A percentile compares a stretch with the other conserved stretches of the same genome.
phyloP scores from a whole-genome alignment of 106 monocot species.

The Dendrobium officinale region DNA sequence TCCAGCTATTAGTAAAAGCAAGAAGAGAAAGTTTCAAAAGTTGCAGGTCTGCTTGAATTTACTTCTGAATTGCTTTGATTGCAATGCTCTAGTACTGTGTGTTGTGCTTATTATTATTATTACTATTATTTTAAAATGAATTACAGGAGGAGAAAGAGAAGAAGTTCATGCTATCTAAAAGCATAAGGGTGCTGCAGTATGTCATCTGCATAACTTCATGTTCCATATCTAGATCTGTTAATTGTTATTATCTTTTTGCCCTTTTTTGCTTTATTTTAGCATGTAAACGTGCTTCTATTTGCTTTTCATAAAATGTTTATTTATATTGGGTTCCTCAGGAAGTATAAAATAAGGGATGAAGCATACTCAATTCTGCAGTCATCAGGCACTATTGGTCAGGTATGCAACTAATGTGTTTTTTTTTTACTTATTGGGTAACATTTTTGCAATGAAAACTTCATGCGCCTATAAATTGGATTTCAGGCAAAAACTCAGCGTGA shows the following conservation, averaged over 20 bases:
- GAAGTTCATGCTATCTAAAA: slow-evolving; percentile 51
- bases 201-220: slow-evolving; percentile 5
- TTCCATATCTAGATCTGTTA: not conserved
- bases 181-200: slow-evolving; percentile 64
- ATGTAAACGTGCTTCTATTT: not conserved
- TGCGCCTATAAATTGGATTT: slow-evolving; percentile 1
- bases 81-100: not conserved
- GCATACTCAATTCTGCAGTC: slow-evolving; percentile 58
- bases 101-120: not conserved
- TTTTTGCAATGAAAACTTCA: not conserved
- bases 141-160: slow-evolving; percentile 65
- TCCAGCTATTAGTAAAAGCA: slow-evolving; percentile 59
- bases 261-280: not conserved
- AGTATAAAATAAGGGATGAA: slow-evolving; percentile 56
- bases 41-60: slow-evolving; percentile 38
- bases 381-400: slow-evolving; percentile 93
- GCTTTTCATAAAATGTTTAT: not conserved
- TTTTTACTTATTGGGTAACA: not conserved
- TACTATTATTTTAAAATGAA: not conserved
- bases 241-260: not conserved
- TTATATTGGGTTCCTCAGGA: slow-evolving; percentile 32
- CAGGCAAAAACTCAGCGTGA: slow-evolving; percentile 64
- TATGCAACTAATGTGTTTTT: slow-evolving; percentile 16
- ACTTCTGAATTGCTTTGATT: not conserved
- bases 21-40: slow-evolving; percentile 63